Conservation (phyloP, 1,284 basidiomycete genomes). For the Irpex sp. region DNA sequence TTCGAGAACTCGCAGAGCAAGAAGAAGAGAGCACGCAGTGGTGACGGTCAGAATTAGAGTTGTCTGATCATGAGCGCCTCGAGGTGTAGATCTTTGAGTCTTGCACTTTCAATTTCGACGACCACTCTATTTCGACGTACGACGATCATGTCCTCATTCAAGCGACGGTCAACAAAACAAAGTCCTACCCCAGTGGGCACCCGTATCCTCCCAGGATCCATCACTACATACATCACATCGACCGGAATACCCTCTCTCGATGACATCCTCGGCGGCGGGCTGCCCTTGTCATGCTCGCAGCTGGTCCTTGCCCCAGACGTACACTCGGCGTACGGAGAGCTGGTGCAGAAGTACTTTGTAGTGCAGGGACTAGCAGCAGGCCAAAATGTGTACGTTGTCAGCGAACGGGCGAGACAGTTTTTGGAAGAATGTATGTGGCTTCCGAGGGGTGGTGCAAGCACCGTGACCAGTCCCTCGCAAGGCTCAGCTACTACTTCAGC, state of each 20-base stretch:
- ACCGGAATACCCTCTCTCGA: slow-evolving; percentile 94
- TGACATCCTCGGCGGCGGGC: slow-evolving; percentile 89
- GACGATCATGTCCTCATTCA: slow-evolving; percentile 78
- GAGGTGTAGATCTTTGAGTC: background rate
- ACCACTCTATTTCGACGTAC: background rate
- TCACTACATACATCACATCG: slow-evolving; percentile 67
- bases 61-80: background rate
- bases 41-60: background rate
- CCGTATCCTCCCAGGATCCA: slow-evolving; percentile 58
- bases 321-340: slow-evolving; percentile 83
- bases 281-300: slow-evolving; percentile 80
- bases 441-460: slow-evolving; percentile 25
- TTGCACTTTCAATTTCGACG: background rate
- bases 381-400: slow-evolving; percentile 71
- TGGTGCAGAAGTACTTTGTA: slow-evolving; percentile 86
- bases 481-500: slow-evolving; percentile 19
- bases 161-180: slow-evolving; percentile 54
- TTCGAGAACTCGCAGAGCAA: background rate
- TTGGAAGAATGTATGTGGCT: slow-evolving; percentile 80
- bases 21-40: background rate
- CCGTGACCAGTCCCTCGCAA: background rate
- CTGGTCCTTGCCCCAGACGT: slow-evolving; percentile 78
- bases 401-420: slow-evolving; percentile 51
- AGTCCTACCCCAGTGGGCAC: slow-evolving; percentile 51
- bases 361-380: slow-evolving; percentile 79